phyloP scores from a whole-genome alignment of 1,284 basidiomycete species.

The Ganoderma leucocontextum region DNA sequence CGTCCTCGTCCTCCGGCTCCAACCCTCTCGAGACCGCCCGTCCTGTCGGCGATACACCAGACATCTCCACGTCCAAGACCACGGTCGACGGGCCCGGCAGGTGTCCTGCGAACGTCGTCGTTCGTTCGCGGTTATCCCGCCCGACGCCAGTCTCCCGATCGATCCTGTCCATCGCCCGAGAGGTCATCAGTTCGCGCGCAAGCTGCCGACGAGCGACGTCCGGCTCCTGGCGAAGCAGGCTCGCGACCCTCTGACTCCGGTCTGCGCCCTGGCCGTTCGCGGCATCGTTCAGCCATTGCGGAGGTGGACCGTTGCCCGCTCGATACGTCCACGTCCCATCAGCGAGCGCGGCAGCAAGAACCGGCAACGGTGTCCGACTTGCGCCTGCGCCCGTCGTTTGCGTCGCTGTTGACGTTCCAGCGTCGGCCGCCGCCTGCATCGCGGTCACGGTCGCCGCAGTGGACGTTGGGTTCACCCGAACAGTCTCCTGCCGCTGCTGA shows the following conservation, averaged over 20 bases:
- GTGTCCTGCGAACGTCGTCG: neutral
- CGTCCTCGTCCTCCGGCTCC: conserved; percentile 21
- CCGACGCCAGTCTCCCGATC: neutral
- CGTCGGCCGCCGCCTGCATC: neutral
- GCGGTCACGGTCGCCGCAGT: neutral
- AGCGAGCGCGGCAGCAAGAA: conserved; percentile 17
- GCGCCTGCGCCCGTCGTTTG: conserved; percentile 2
- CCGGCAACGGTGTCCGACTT: conserved; percentile 15
- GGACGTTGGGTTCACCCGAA: neutral
- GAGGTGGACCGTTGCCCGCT: conserved; percentile 4
- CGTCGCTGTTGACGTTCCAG: conserved; percentile 1
- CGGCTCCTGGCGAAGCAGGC: conserved; percentile 1
- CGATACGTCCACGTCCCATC: conserved; percentile 24
- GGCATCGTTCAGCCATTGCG: conserved; percentile 13
- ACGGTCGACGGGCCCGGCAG: neutral
- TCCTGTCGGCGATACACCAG: conserved; percentile 13
- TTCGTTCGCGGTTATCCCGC: neutral
- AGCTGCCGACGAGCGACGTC: conserved; percentile 15
- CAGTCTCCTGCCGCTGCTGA: conserved; percentile 4
- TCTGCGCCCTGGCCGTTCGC: conserved; percentile 1
- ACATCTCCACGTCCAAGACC: conserved; percentile 2
- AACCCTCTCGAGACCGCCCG: neutral
- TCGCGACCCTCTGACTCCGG: conserved; percentile 1
- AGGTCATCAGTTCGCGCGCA: conserved; percentile 12
- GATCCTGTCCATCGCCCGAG: neutral